Base-by-base conservation (phyloP, 129 eudicot species). In the Solidago caesia region DNA sequence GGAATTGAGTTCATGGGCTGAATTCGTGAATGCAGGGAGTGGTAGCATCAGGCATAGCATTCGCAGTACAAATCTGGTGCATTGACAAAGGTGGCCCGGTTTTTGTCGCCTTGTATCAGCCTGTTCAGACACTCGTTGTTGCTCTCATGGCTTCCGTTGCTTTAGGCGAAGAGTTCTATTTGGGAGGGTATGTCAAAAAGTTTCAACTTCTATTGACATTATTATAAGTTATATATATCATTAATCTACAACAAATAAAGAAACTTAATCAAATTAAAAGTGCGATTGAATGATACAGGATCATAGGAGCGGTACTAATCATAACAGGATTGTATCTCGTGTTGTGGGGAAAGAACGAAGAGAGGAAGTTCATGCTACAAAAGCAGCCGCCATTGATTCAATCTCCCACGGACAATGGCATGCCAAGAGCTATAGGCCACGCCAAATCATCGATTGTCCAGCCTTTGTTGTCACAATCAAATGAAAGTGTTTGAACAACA, bases 11-110 rank as follows among this genome's bases (percentile, higher is more conserved):
- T 21, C 11, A 21, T 25, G 27, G 16, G 4, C 9, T n/a, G 9
- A 44, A 0, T 39, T 11, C 8, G 2, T 76, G 69, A 44, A 1
- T 78, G 80, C 78, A 95, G 97, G 99, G 99, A 66, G 86, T 95
- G 64, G 99, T 95, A 53, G 99, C 99, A 72, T 95, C 99, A 11
- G 99, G 99, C 76, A 91, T 95, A 44, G 99, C 99, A 72, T 91
- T 95, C 39, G 99, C 99, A 8, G 92, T 95, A 66, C 99, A 95
- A 83, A 95, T 95, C 79, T 94, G 99, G 99, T 94, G 99, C 94
- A 94, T 94, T 47, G 94, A 94, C 62, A 94, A 91, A 78, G 99
- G 99, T 26, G 99, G 99, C 55, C 99, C 99, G 1, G 99, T 95
- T 53, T 95, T 95, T 58, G 99, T 95, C 15, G 99, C 99, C 1